Conservation (phyloP, 208 protist genomes). For the Vickermania spadyakhi region DNA sequence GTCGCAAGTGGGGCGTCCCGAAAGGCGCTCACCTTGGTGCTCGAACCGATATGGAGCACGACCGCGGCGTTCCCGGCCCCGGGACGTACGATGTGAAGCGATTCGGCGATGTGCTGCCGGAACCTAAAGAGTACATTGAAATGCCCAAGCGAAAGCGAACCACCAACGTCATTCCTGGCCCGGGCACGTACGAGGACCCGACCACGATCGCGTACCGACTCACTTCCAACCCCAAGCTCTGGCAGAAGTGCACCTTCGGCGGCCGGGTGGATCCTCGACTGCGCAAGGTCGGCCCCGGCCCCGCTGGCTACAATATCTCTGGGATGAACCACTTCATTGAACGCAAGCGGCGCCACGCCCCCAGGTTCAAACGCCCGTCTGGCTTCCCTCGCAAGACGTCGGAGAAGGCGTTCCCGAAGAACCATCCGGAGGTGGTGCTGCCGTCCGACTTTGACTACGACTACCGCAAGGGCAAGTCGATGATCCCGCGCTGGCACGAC, state of each 20-base stretch:
- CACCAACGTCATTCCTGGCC: slow-evolving; percentile 22
- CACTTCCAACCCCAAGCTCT: slow-evolving; percentile 11
- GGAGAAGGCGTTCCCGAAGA: slow-evolving; percentile 1
- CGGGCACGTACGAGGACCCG: slow-evolving; percentile 68
- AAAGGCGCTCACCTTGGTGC: slow-evolving; percentile 45
- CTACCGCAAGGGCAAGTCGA: slow-evolving; percentile 58
- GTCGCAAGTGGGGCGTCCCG: slow-evolving; percentile 12
- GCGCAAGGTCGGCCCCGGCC: slow-evolving; percentile 38
- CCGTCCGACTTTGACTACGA: slow-evolving; percentile 80
- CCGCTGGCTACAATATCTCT: slow-evolving; percentile 39
- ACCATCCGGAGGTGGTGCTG: slow-evolving; percentile 12
- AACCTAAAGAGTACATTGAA: slow-evolving; percentile 22
- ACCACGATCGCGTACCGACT: slow-evolving; percentile 50
- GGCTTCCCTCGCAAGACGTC: neutral
- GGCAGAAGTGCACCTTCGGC: slow-evolving; percentile 43
- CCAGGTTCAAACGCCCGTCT: slow-evolving; percentile 25
- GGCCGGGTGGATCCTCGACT: slow-evolving; percentile 20
- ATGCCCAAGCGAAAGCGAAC: slow-evolving; percentile 15
- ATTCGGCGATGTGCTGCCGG: slow-evolving; percentile 34
- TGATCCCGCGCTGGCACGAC: slow-evolving; percentile 24
- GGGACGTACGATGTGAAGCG: slow-evolving; percentile 28
- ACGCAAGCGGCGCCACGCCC: slow-evolving; percentile 35
- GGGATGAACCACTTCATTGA: slow-evolving; percentile 33
- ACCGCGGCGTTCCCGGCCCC: slow-evolving; percentile 24
- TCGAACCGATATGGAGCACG: slow-evolving; percentile 19